These are phyloP conservation scores for Lentinula guzmanii DNA, from an alignment of 768 basidiomycete species.

Conservation along the genomic window DNA sequence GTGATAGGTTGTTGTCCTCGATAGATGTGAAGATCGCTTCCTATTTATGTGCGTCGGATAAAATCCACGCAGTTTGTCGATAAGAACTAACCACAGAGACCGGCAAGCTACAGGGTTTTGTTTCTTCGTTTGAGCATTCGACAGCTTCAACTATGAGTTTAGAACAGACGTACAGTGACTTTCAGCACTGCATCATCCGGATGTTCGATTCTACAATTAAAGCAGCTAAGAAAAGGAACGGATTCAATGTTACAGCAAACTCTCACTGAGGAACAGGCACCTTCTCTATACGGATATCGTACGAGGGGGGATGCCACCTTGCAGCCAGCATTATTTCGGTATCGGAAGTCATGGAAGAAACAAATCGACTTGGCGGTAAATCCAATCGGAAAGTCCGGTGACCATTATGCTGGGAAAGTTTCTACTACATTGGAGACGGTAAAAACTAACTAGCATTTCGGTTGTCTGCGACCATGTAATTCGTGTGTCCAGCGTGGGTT, in stretches of 20 bases:
- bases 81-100: constrained; percentile 46
- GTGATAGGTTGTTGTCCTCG: constrained; percentile 52
- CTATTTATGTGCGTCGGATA: constrained; percentile 17
- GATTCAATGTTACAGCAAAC: constrained; percentile 10
- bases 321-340: constrained; percentile 27
- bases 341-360: not conserved
- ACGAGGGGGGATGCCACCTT: constrained; percentile 62
- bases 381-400: not conserved
- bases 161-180: constrained; percentile 43
- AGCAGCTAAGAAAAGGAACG: not conserved
- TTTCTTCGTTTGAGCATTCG: not conserved
- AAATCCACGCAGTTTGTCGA: not conserved
- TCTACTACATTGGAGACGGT: not conserved
- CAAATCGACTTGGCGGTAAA: not conserved
- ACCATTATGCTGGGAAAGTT: not conserved
- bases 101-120: constrained; percentile 45
- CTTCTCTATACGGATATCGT: constrained; percentile 65
- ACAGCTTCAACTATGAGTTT: not conserved
- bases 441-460: not conserved
- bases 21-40: constrained; percentile 73
- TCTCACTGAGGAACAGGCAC: constrained; percentile 43
- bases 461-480: not conserved
- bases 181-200: constrained; percentile 78
- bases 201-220: constrained; percentile 47
- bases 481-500: not conserved